Evolutionary conservation across 2,329 filamentous ascomycete genomes (phyloP), one percentile per base, ranked within the genome.

Genomic region (Arthroderma sp.): DNA sequence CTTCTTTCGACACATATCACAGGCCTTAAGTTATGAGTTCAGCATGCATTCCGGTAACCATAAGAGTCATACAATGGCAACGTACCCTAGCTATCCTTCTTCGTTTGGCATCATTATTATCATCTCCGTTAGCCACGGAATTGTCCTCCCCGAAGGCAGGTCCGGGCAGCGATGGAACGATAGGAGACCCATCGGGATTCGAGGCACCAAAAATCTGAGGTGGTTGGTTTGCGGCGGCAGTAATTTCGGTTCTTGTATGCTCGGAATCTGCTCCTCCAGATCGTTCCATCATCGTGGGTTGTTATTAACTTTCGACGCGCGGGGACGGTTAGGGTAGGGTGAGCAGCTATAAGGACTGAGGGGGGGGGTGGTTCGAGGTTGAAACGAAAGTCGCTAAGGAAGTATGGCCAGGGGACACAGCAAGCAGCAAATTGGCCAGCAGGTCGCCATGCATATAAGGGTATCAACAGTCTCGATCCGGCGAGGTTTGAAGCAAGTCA

Each of bases 1-100:
- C 67, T 82, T 82, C 69, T 94, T 94, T 56, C 88, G 77, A 62
- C 89, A 96, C 87, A 94, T 93, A 57, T 94, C 88, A 68, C 87
- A 94, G 42, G 87, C 87, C 84, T 88, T 56, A 38, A 52, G 30
- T 7, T 39, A 44, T 29, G 7, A 31, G 32, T 41, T 51, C 53
- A 51, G 48, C 42, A 46, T 38, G 50, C 8, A 30, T 39, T 36
- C 28, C 11, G 38, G 44, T 50, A 50, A 38, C 29, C 29, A 47
- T 11, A 10, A 31, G 5, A 31, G n/a, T n/a, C 22, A 22, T 22
- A 22, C 15, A 33, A 42, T 31, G 29, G 44, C 34, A 37, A 58
- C 78, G 70, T 74, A 89, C 85, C 68, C 86, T 78, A 49, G 87
- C 86, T 56, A 94, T 94, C 58, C 87, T 78, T 64, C 88, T 76